Base-by-base conservation (phyloP, 2,329 filamentous ascomycete species). In the Fusarium sp. region DNA sequence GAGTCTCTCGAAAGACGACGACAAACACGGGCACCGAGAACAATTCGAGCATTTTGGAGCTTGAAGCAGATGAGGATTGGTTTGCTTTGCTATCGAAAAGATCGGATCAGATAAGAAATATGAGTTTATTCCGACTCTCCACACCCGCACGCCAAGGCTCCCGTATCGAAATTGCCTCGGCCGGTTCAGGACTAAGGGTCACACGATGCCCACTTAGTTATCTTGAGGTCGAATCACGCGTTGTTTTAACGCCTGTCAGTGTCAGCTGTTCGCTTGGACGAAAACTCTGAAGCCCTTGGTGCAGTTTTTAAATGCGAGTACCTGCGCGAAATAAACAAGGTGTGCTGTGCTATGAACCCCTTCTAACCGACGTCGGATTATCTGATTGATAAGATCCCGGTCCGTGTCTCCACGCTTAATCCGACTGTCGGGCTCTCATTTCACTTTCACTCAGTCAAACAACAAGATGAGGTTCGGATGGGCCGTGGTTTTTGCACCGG, bases 1-100 rank as follows among this genome's bases (percentile, higher is more conserved):
- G 83, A 45, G 90, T 89, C 82, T 97, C 94, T 75, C 94, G 90
- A 78, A 97, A 97, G 81, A 93, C 90, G 79, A 97, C 93, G 82
- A 97, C 94, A 83, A 97, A 97, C 51, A 97, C 89, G 72, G 91
- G 91, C 14, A 93, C 89, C 62, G 91, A 88, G 78, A 94, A 94
- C 57, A 94, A 88, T 77, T 91, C 87, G 65, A 86, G 84, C 82
- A 88, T 90, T 65, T 79, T 45, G 16, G 18, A 13, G 18, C 25
- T 11, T 16, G 37, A 25, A 7, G 26, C 30, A 31, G 28, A n/a
- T 50, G 23, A 45, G 23, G 41, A 69, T 34, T 37, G 48, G 26
- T 44, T 46, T 37, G 48, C 14, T 25, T 52, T 52, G 37, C 49
- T 52, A 52, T 39, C 51, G 30, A 39, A 39, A 59, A 46, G 63